Base-by-base conservation (phyloP, 768 basidiomycete genomes). In the Psilocybe sp. region DNA sequence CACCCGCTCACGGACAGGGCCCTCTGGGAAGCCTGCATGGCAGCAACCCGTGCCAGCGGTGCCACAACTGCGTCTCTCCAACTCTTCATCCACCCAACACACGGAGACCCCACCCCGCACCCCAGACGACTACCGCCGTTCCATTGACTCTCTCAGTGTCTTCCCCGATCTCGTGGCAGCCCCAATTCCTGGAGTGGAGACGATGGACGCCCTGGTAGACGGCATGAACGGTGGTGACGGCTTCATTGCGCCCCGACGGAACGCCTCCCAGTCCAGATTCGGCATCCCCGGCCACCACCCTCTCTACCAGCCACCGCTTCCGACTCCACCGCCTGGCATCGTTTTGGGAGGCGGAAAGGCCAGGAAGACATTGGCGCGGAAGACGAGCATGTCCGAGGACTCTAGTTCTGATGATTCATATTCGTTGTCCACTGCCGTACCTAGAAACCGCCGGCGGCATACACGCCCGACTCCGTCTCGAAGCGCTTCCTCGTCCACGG, bases 171-270 rank as follows among this genome's bases (percentile, higher is more conserved):
- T 88, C 20, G 89, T 92, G 15, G 80, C 89, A 39, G 89, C 89
- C 15, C 88, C 89, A 4, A 69, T 87, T 6, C 66, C 88, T 5
- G 89, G 89, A 2, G 89, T 93, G 8, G 90, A 92, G 69, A 83
- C 82, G 8, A 87, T 93, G 84, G 91, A 93, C 63, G 91, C 91
- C 11, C 67, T 93, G 46, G 91, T 93, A 6, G 90, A 92, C 56
- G 88, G 87, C 8, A 92, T 93, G 91, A 93, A 92, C 60, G 85
- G 85, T 20, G 79, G 76, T 39, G 84, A 88, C 48, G 76, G 83
- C 54, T 65, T 81, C 48, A 62, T 52, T 45, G 66, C 51, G 54
- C 72, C 63, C 60, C 46, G 71, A 58, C 68, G 71, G 45, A 55
- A 75, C 12, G 75, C 79, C 28, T 71, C 64, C 59, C 76, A 80